Percentiles rank a stretch among this genome's conserved stretches.
phyloP scores from a whole-genome alignment of 2,329 filamentous ascomycete species.

The Hymenoscyphus albidus region DNA sequence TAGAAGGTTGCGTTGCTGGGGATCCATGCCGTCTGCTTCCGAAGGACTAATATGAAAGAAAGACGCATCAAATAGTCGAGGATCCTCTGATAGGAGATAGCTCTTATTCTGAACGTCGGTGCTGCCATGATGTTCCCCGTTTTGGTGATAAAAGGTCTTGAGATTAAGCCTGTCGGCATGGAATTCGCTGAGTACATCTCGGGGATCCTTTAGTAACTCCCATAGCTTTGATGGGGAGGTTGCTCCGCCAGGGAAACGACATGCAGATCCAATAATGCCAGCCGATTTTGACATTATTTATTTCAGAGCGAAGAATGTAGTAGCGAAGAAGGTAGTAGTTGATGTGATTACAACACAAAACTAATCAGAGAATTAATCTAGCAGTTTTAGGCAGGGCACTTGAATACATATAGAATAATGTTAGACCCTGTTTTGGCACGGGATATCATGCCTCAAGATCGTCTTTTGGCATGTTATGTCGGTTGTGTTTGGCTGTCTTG shows the following conservation, averaged over 20 bases:
- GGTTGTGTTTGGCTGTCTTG: too few relatives aligned
- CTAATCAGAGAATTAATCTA: too few relatives aligned
- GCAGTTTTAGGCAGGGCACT: too few relatives aligned
- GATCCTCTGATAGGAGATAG: slow-evolving; percentile 38
- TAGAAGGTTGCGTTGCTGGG: slow-evolving; percentile 24
- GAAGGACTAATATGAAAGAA: slow-evolving; percentile 32
- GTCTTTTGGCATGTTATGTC: too few relatives aligned
- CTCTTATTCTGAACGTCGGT: slow-evolving; percentile 16
- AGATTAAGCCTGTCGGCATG: slow-evolving; percentile 37
- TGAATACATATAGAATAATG: too few relatives aligned
- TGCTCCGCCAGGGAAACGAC: slow-evolving; percentile 39
- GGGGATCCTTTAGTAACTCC: slow-evolving; percentile 43
- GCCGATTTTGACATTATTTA: slow-evolving; percentile 19
- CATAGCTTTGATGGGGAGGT: slow-evolving; percentile 45
- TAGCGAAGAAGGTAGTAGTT: too few relatives aligned
- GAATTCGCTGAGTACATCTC: slow-evolving; percentile 44
- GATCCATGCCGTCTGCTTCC: slow-evolving; percentile 31
- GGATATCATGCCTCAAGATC: too few relatives aligned
- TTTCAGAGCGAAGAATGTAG: neutral
- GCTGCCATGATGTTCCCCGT: slow-evolving; percentile 38
- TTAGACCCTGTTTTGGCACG: too few relatives aligned
- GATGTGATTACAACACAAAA: neutral
- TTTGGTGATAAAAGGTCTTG: slow-evolving; percentile 42
- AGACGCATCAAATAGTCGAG: slow-evolving; percentile 38
- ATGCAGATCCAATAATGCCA: slow-evolving; percentile 39